A percentile compares a stretch with the other conserved stretches of the same genome.
Evolutionary conservation across 208 protist genomes (phyloP).

Genomic region (Porcisia hertigi): DNA sequence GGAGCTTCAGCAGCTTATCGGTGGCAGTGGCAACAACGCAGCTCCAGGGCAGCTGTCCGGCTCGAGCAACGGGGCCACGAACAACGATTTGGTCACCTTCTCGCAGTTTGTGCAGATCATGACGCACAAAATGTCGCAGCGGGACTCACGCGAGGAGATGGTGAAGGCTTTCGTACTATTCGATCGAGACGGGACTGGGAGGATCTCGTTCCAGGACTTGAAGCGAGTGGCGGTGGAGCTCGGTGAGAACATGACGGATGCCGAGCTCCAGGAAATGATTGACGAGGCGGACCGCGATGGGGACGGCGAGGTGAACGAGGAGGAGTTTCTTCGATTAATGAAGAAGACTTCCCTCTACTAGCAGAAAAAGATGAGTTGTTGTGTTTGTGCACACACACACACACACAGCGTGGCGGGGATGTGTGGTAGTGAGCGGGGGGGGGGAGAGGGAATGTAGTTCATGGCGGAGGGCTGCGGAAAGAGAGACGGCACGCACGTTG

Average conservation of each 20-base stretch:
- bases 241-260: conserved; percentile 96
- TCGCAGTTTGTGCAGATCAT: conserved; percentile 90
- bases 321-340: conserved; percentile 97
- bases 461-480: no score
- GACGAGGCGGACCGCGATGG: conserved; percentile 96
- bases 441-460: no score
- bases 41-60: neutral
- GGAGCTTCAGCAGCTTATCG: conserved; percentile 90
- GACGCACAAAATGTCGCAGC: conserved; percentile 85
- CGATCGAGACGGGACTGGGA: conserved; percentile 94
- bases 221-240: conserved; percentile 95
- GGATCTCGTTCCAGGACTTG: conserved; percentile 97
- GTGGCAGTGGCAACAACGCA: neutral
- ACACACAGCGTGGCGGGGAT: no score
- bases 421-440: no score
- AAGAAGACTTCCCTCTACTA: conserved; percentile 91
- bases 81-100: conserved; percentile 68
- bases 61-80: conserved; percentile 1
- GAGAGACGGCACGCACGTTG: no score
- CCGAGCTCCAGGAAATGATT: conserved; percentile 98
- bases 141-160: conserved; percentile 94
- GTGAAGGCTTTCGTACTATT: conserved; percentile 96
- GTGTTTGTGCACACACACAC: neutral
- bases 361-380: neutral
- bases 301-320: conserved; percentile 94